phyloP scores from a whole-genome alignment of 257 asterid species.

The Primulina huaijiensis region DNA sequence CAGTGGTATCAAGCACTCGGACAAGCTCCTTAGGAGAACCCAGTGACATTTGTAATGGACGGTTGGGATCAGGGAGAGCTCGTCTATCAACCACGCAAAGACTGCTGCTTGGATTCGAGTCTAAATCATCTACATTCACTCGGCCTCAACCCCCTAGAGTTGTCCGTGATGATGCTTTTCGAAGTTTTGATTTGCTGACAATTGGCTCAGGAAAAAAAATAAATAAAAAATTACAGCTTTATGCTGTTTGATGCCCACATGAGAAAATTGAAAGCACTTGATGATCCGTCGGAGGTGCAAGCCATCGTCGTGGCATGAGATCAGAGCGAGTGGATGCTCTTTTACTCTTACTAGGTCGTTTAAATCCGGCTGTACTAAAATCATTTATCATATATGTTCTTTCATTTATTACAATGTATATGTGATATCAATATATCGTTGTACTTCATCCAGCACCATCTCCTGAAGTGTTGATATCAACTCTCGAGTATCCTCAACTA shows the following conservation, averaged over 20 bases:
- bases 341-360: neutral
- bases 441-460: neutral
- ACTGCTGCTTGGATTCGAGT: slow-evolving; percentile 59
- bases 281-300: neutral
- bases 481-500: neutral
- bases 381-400: neutral
- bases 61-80: slow-evolving; percentile 53
- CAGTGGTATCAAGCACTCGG: slow-evolving; percentile 55
- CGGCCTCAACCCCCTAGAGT: slow-evolving; percentile 61
- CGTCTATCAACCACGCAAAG: slow-evolving; percentile 54
- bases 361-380: neutral
- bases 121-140: slow-evolving; percentile 62
- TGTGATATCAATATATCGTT: no score
- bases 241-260: slow-evolving; percentile 11
- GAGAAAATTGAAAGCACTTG: neutral
- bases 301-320: neutral
- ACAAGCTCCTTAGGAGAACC: slow-evolving; percentile 79
- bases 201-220: slow-evolving; percentile 75
- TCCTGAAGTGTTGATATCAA: neutral
- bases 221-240: slow-evolving; percentile 31
- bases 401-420: neutral
- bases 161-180: slow-evolving; percentile 62
- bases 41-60: slow-evolving; percentile 44
- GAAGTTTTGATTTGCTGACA: slow-evolving; percentile 78
- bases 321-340: neutral